Evolutionary conservation across 768 basidiomycete genomes (phyloP).

Genomic region (Tubosaeta sp.): DNA sequence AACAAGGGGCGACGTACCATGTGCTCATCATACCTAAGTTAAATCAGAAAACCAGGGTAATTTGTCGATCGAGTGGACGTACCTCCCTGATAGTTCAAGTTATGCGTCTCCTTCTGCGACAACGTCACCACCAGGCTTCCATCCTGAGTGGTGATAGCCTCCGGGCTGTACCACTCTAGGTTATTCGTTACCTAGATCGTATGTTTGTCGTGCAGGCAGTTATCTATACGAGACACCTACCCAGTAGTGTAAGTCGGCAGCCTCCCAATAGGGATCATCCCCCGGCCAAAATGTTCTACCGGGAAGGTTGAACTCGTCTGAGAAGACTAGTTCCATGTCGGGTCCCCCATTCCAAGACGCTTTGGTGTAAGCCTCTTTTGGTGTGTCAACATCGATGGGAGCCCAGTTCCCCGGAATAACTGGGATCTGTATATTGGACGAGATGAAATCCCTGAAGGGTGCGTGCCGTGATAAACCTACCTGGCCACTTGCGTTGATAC

Average conservation of each 20-base stretch:
- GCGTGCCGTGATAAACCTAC: constrained; percentile 28
- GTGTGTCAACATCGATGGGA: constrained; percentile 57
- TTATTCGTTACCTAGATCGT: constrained; percentile 38
- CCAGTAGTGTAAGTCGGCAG: constrained; percentile 40
- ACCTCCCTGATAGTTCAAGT: constrained; percentile 44
- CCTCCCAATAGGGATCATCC: constrained; percentile 85
- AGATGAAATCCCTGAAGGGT: background rate
- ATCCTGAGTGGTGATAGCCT: constrained; percentile 44
- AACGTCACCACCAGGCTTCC: constrained; percentile 52
- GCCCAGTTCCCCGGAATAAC: constrained; percentile 50
- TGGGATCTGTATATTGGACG: constrained; percentile 42
- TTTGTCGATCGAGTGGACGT: constrained; percentile 14
- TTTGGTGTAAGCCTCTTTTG: constrained; percentile 51
- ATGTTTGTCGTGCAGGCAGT: constrained; percentile 25
- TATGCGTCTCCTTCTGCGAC: constrained; percentile 40
- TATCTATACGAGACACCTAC: constrained; percentile 25
- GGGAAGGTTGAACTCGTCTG: constrained; percentile 76
- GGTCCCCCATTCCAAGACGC: constrained; percentile 56
- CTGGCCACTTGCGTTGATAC: constrained; percentile 73
- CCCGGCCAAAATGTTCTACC: constrained; percentile 78
- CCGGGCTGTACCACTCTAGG: constrained; percentile 57
- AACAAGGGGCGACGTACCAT: constrained; percentile 24
- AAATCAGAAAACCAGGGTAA: constrained; percentile 26
- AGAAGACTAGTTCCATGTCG: constrained; percentile 59
- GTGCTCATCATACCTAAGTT: constrained; percentile 47